phyloP scores from a whole-genome alignment of 2,329 filamentous ascomycete genomes.

The Drechslerella coelobrocha region DNA sequence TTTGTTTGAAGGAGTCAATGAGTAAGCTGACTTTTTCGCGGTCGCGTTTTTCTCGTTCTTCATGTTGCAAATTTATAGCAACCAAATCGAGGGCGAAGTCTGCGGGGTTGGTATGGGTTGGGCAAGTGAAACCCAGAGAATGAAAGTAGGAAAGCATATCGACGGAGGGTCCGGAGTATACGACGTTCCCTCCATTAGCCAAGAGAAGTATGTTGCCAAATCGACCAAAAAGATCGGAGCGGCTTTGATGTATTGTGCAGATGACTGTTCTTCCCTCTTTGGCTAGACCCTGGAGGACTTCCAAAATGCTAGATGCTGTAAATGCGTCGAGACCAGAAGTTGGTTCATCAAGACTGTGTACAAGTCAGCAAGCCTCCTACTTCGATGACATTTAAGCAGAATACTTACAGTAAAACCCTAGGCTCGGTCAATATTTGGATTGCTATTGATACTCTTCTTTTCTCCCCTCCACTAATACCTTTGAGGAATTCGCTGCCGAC shows the following conservation, averaged over 20 bases:
- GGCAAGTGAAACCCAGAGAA: constrained; percentile 69
- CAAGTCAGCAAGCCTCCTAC: neutral
- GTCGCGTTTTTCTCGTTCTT: constrained; percentile 68
- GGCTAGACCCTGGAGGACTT: constrained; percentile 73
- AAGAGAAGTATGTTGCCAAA: constrained; percentile 76
- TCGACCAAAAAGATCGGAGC: constrained; percentile 73
- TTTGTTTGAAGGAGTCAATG: constrained; percentile 60
- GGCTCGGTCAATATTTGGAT: constrained; percentile 79
- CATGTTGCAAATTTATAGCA: constrained; percentile 75
- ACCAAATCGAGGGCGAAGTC: constrained; percentile 80
- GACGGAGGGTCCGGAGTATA: constrained; percentile 70
- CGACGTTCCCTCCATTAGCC: constrained; percentile 71
- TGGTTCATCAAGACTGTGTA: constrained; percentile 70
- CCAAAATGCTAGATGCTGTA: constrained; percentile 77
- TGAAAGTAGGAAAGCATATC: constrained; percentile 72
- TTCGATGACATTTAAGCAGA: neutral
- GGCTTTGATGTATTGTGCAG: constrained; percentile 78
- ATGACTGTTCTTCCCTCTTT: constrained; percentile 76
- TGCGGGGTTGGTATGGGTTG: constrained; percentile 74
- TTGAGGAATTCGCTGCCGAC: constrained; percentile 76
- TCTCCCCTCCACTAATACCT: constrained; percentile 80
- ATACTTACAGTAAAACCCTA: constrained; percentile 66
- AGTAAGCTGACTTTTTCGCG: constrained; percentile 68
- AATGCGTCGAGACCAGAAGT: constrained; percentile 79
- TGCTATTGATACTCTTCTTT: constrained; percentile 77